Evolutionary conservation across 495 filamentous ascomycete species (phyloP).

Genomic region (Tuber calosporum): DNA sequence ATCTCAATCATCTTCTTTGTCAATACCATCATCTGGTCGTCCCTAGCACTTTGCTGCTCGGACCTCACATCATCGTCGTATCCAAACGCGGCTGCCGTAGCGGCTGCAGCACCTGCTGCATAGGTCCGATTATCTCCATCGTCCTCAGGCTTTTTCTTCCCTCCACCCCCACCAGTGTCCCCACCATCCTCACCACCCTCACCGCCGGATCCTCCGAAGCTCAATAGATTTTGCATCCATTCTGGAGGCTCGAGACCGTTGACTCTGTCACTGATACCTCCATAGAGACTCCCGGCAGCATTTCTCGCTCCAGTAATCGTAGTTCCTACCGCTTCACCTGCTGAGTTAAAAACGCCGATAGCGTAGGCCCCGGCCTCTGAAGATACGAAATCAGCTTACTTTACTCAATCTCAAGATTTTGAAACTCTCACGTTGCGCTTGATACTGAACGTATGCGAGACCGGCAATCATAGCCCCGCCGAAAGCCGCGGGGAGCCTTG

Average conservation of each 20-base stretch:
- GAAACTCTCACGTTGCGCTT: conserved; percentile 67
- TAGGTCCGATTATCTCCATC: conserved; percentile 51
- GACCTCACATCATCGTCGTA: conserved; percentile 61
- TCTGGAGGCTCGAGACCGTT: conserved; percentile 43
- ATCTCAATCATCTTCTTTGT: conserved; percentile 99
- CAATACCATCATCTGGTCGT: conserved; percentile 99
- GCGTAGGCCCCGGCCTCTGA: conserved; percentile 85
- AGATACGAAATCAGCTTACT: conserved; percentile 37
- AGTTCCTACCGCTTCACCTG: conserved; percentile 60
- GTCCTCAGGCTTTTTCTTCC: conserved; percentile 48
- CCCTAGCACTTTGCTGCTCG: conserved; percentile 61
- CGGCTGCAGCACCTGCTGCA: conserved; percentile 51
- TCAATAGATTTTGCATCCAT: conserved; percentile 74
- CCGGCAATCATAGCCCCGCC: conserved; percentile 81
- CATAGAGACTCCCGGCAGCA: conserved; percentile 52
- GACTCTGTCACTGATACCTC: conserved; percentile 22
- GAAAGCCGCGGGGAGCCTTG: conserved; percentile 79
- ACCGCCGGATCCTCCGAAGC: conserved; percentile 48
- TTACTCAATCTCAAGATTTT: conserved; percentile 1
- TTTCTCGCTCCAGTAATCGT: conserved; percentile 60
- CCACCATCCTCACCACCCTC: conserved; percentile 42
- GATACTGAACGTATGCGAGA: conserved; percentile 88
- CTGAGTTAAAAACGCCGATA: conserved; percentile 64
- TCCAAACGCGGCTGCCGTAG: conserved; percentile 70
- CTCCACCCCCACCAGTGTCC: conserved; percentile 43